A percentile compares a stretch with the other conserved stretches of the same genome.
Evolutionary conservation across 2,329 filamentous ascomycete genomes (phyloP).

Genomic region (Endocalyx cinctus): DNA sequence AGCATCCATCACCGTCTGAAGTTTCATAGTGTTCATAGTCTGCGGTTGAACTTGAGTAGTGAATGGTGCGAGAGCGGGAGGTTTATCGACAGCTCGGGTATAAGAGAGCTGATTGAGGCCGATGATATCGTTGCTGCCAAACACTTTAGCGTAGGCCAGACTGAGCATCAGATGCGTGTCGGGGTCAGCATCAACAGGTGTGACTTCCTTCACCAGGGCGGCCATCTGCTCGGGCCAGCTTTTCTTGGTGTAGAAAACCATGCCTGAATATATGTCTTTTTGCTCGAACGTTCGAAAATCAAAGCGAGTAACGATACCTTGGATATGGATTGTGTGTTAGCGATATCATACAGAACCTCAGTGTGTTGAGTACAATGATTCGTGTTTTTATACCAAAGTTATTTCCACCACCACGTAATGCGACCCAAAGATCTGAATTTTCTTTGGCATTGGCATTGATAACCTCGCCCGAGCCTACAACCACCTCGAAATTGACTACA

Average conservation of each 20-base stretch:
- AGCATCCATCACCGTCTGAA: too few species aligned
- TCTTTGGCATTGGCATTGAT: slow-evolving; percentile 30
- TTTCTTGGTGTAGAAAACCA: slow-evolving; percentile 4
- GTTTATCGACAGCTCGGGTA: slow-evolving; percentile 2
- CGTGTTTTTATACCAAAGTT: slow-evolving; percentile 6
- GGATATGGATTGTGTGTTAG: too few species aligned
- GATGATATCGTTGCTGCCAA: slow-evolving; percentile 1
- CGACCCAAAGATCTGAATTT: slow-evolving; percentile 36
- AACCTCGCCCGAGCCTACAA: slow-evolving; percentile 33
- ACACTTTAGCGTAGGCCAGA: slow-evolving; percentile 1
- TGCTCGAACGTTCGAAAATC: slow-evolving; percentile 4
- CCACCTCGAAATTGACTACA: slow-evolving; percentile 34
- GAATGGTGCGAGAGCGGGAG: slow-evolving; percentile 1
- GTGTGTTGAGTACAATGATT: too few species aligned
- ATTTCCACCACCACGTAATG: slow-evolving; percentile 38
- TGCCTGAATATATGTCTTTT: slow-evolving; percentile 1
- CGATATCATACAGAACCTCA: too few species aligned
- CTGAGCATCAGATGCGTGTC: slow-evolving; percentile 6
- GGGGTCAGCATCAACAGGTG: background rate
- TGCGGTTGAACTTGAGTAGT: too few species aligned
- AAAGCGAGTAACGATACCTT: slow-evolving; percentile 3
- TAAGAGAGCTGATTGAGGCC: slow-evolving; percentile 7
- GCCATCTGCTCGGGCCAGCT: slow-evolving; percentile 2
- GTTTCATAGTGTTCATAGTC: too few species aligned
- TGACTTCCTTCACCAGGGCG: slow-evolving; percentile 6